Evolutionary conservation across 352 stramenopile genomes (phyloP), one percentile per base, ranked within the genome.

Genomic region (Globisporangium cylindrosporum): DNA sequence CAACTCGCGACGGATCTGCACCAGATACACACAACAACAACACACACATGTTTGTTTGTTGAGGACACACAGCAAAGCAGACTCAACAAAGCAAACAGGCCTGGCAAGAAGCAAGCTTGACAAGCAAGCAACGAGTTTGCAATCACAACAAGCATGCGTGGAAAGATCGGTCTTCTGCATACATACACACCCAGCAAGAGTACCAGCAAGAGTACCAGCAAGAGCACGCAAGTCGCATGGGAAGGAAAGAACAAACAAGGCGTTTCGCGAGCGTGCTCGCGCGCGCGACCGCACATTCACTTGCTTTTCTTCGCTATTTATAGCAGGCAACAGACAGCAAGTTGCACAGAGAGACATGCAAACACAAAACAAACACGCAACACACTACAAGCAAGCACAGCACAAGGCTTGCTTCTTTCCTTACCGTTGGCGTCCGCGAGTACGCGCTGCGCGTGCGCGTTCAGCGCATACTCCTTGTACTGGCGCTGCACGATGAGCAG

Each of bases 361-460:
- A 46, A 18, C 4, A 70, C 57, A 70, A 49, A 58, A 14, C 7
- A 18, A 46, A 49, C 32, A 36, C 5, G 41, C 67, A 53, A 22
- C 8, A 57, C 25, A 29, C 25, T 2, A 9, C 41, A 49, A 9
- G 41, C 41, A 49, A 22, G 32, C 32, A 58, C 15, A 55, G 41
- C 29, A 32, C 29, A 32, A 32, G 29, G 29, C 29, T 32, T 32
- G 34, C 38, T 46, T 46, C 12, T 46, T 5, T 10, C 51, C 77
- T 46, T 73, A 92, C 84, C 82, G 63, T 85, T 92, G 61, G 84
- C 84, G 24, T 69, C 75, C 0, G 66, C 62, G 20, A 90, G 79
- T 0, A 67, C 73, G 55, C 64, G 73, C 60, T 75, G 61, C 9
- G 69, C 66, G 65, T 86, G 74, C 62, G 71, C 70, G 3, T 49